Evolutionary conservation across 2,329 filamentous ascomycete genomes (phyloP).

Genomic region (Pseudocercospora cruenta): DNA sequence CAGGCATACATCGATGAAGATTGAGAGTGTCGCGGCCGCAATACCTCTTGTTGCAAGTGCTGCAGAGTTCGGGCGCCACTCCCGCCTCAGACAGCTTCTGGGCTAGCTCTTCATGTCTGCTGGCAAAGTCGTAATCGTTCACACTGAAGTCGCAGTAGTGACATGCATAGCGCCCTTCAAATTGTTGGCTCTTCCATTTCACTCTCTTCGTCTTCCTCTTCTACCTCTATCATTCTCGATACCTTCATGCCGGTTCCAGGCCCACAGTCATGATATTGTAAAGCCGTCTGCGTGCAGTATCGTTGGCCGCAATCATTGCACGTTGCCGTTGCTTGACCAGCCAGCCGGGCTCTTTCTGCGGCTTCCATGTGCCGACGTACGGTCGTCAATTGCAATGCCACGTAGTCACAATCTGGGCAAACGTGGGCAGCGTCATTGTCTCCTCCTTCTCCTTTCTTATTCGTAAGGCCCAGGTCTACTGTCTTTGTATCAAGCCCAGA

Average conservation of each 20-base stretch:
- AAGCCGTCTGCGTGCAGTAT: neutral
- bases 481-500: too few relatives aligned
- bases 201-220: neutral
- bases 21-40: neutral
- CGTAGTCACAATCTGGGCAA: too few relatives aligned
- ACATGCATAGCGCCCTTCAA: neutral
- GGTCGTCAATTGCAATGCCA: too few relatives aligned
- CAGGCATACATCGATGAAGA: neutral
- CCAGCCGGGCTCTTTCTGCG: too few relatives aligned
- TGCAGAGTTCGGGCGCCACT: neutral
- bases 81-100: neutral
- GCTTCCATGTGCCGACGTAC: too few relatives aligned
- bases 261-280: neutral
- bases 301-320: neutral
- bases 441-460: too few relatives aligned
- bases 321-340: too few relatives aligned
- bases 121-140: neutral
- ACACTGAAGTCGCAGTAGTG: neutral
- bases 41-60: neutral
- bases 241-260: too few relatives aligned
- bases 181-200: neutral
- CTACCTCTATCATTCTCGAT: neutral
- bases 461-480: too few relatives aligned
- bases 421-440: too few relatives aligned
- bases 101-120: neutral